Base-by-base conservation (phyloP, 192 early-diverging fungal genomes). In the Gigaspora rosea region DNA sequence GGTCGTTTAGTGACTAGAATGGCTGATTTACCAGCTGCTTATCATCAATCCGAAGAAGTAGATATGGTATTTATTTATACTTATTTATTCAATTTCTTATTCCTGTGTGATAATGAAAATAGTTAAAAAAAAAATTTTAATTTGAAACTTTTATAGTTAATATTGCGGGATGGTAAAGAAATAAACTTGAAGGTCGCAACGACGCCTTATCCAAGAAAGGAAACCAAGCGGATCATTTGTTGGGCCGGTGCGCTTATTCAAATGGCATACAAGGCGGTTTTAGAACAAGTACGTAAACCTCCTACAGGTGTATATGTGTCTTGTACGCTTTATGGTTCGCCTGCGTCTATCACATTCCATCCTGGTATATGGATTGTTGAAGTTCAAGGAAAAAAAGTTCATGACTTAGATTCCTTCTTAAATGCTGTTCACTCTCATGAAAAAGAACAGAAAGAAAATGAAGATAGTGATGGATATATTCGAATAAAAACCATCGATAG, bases 231-330 rank as follows among this genome's bases (percentile, higher is more conserved):
- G 47, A 85, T 95, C 0, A 81, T 97, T 48, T 84, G 89, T 18
- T 97, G 96, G 96, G 91, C 92, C 35, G 96, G 96, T 13, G 94
- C 92, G 0, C 76, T 91, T 22, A 87, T 95, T 64, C 92, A 95
- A 77, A 86, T 83, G 49, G 90, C 92, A 41, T 88, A 92, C 80
- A 90, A 88, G 75, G 88, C 92, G 8, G 85, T 92, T 18, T 78
- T 90, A 57, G 89, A 90, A 80, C 91, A 92, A 78, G 86, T 91
- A 6, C 81, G 86, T n/a, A 84, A 85, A 50, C 85, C 89, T 3
- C 91, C 91, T 18, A 83, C 83, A 1, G 87, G 90, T 35, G 90
- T 92, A 54, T 92, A 91, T 82, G 86, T 88, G 62, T 84, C 89
- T 2, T 82, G 78, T 78, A 88, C 87, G 18, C 76, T 84, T 11